Percentiles rank a stretch among this genome's conserved stretches.
phyloP scores from a whole-genome alignment of 768 basidiomycete species.

The Rhodotorula diobovata region DNA sequence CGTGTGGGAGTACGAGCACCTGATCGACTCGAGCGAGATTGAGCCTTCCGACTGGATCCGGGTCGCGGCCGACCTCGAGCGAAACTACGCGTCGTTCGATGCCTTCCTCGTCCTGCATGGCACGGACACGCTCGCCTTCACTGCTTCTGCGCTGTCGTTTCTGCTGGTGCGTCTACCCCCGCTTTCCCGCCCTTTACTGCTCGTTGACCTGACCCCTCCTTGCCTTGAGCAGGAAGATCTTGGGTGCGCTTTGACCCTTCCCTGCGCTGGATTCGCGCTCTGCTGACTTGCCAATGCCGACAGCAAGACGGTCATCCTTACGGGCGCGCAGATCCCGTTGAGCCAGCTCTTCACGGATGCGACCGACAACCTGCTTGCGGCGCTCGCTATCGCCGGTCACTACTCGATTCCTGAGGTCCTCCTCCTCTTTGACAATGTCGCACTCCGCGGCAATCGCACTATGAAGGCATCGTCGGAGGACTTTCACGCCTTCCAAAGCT shows the following conservation, averaged over 20 bases:
- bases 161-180: constrained; percentile 52
- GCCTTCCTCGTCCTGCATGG: constrained; percentile 88
- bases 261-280: constrained; percentile 51
- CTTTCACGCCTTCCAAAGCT: constrained; percentile 33
- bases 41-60: constrained; percentile 59
- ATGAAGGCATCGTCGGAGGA: constrained; percentile 35
- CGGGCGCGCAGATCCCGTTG: constrained; percentile 88
- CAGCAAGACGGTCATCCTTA: constrained; percentile 77
- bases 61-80: constrained; percentile 84
- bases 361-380: constrained; percentile 80
- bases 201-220: background rate
- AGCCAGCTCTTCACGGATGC: constrained; percentile 82
- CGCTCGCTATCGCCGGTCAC: constrained; percentile 80
- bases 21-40: constrained; percentile 84
- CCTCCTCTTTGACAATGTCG: constrained; percentile 82
- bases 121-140: constrained; percentile 62
- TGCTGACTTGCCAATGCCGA: constrained; percentile 52
- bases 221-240: constrained; percentile 61
- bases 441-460: constrained; percentile 60
- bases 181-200: background rate
- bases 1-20: constrained; percentile 67
- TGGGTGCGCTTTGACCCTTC: constrained; percentile 63
- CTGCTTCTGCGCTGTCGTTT: constrained; percentile 82
- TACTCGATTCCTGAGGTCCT: constrained; percentile 73
- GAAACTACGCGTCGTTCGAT: constrained; percentile 79